A percentile compares a stretch with the other conserved stretches of the same genome.
These are phyloP conservation scores for Leccinum truebloodii DNA, from an alignment of 768 basidiomycete genomes.

Conservation along the genomic window DNA sequence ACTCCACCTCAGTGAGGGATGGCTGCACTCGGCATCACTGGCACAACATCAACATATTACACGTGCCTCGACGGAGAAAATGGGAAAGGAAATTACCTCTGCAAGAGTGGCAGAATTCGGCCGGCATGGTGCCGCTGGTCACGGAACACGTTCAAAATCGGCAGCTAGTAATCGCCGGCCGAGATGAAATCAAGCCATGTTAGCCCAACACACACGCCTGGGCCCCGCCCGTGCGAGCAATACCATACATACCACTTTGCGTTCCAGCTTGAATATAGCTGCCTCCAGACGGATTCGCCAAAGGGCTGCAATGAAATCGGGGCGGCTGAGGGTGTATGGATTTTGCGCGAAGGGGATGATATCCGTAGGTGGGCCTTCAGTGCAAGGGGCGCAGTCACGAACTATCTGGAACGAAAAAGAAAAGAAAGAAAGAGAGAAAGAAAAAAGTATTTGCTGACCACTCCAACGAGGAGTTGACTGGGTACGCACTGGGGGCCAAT, in stretches of 20 bases:
- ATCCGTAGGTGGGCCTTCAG: neutral
- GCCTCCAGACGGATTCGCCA: conserved; percentile 21
- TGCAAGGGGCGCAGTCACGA: neutral
- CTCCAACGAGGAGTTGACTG: neutral
- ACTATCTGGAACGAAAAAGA: neutral
- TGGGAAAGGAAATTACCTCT: conserved; percentile 8
- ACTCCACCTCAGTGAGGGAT: neutral
- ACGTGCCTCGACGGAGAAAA: neutral
- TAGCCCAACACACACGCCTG: neutral
- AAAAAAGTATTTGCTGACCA: neutral
- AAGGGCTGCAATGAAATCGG: conserved; percentile 17
- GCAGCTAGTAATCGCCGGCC: conserved; percentile 13
- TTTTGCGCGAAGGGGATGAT: neutral
- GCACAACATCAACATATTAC: neutral
- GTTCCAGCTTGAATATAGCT: conserved; percentile 24
- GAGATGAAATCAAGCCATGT: conserved; percentile 2
- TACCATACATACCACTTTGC: conserved; percentile 21
- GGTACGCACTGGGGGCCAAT: conserved; percentile 4
- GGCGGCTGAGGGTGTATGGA: neutral
- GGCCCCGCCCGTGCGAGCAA: neutral
- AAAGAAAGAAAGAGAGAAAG: neutral
- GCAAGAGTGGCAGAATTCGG: neutral
- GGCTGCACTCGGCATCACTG: neutral
- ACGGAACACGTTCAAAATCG: conserved; percentile 23
- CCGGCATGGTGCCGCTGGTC: neutral